phyloP scores from a whole-genome alignment of 2,329 filamentous ascomycete genomes.

The Bipolaris gigantea region DNA sequence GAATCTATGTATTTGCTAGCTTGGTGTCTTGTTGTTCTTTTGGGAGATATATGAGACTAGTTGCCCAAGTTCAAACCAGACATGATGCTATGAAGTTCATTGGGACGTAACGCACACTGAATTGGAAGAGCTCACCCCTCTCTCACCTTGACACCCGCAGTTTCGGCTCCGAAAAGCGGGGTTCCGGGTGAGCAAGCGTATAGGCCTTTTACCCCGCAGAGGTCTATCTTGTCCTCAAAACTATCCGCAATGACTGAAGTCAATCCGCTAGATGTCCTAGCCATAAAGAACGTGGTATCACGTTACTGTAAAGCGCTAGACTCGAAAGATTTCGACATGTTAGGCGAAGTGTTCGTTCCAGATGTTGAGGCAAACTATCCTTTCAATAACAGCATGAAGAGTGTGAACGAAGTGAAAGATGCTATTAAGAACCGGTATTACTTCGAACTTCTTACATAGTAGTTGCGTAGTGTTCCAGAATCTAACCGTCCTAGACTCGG shows the following conservation, averaged over 20 bases:
- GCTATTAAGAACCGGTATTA: conserved; percentile 42
- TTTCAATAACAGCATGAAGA: conserved; percentile 39
- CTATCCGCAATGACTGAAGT: conserved; percentile 14
- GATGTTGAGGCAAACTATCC: conserved; percentile 49
- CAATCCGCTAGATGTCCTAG: conserved; percentile 35
- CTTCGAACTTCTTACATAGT: not conserved
- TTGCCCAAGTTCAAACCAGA: too few species aligned
- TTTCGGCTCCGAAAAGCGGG: conserved; percentile 9
- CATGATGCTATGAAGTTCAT: too few species aligned
- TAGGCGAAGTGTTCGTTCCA: conserved; percentile 46
- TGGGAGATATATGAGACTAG: too few species aligned
- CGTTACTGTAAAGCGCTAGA: conserved; percentile 52
- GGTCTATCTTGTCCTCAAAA: not conserved
- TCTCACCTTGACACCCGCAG: not conserved
- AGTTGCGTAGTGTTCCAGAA: not conserved
- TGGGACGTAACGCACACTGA: too few species aligned
- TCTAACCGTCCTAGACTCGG: conserved; percentile 36
- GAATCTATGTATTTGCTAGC: too few species aligned
- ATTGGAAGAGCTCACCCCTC: too few species aligned
- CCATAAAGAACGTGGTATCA: conserved; percentile 48
- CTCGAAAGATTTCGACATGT: conserved; percentile 45
- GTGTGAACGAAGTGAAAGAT: conserved; percentile 36
- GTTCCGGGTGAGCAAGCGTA: conserved; percentile 10
- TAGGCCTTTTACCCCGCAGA: not conserved
- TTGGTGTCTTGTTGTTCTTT: too few species aligned